Evolutionary conservation across 116 monocot species (phyloP).

Genomic region (Cymodocea nodosa): DNA sequence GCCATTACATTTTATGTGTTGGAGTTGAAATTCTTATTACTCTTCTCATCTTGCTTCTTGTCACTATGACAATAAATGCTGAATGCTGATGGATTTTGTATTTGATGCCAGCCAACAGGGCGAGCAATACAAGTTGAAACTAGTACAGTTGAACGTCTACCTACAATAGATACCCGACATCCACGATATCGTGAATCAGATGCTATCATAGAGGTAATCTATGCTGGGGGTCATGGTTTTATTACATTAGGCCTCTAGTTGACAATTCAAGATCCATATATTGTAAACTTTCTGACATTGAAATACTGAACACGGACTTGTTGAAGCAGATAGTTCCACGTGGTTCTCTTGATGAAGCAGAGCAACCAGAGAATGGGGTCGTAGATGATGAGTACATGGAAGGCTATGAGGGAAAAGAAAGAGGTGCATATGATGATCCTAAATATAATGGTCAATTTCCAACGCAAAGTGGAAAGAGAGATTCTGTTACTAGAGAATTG

Average conservation of each 20-base stretch:
- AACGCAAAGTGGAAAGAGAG: constrained; percentile 11
- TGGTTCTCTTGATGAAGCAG: constrained; percentile 43
- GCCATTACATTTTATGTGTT: background rate
- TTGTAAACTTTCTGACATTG: background rate
- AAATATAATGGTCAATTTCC: constrained; percentile 16
- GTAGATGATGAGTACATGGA: constrained; percentile 15
- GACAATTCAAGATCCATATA: too few relatives aligned
- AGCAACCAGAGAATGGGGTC: constrained; percentile 21
- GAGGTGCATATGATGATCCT: constrained; percentile 12
- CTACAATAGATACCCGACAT: constrained; percentile 87
- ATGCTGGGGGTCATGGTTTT: background rate
- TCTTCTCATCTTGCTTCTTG: background rate
- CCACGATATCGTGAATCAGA: constrained; percentile 81
- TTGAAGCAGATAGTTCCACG: constrained; percentile 64
- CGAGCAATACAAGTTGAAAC: constrained; percentile 96
- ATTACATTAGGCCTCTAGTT: too few relatives aligned
- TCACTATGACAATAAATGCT: background rate
- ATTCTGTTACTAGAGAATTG: background rate
- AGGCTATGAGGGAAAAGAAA: constrained; percentile 20
- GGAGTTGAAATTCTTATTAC: background rate
- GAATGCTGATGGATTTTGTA: background rate
- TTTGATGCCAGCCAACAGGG: constrained; percentile 56
- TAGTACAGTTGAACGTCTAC: constrained; percentile 82
- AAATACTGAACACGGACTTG: background rate
- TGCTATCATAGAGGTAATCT: constrained; percentile 84